Percentiles rank a stretch among this genome's conserved stretches.
phyloP scores from a whole-genome alignment of 2,329 filamentous ascomycete genomes.

The Trichoderma hamatum region DNA sequence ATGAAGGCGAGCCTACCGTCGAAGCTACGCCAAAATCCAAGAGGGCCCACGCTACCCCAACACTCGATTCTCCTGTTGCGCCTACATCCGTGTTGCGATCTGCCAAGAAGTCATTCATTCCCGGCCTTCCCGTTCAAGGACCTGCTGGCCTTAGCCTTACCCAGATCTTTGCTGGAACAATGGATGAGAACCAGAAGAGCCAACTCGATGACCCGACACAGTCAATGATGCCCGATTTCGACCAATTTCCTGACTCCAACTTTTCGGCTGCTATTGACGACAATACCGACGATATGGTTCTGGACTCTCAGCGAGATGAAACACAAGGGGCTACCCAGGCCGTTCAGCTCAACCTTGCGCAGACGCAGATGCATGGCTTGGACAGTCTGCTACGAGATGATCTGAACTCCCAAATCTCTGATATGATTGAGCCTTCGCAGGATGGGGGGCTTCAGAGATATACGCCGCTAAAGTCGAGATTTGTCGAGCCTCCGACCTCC shows the following conservation, averaged over 20 bases:
- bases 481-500: slow-evolving; percentile 65
- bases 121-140: slow-evolving; percentile 63
- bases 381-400: slow-evolving; percentile 57
- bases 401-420: slow-evolving; percentile 63
- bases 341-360: slow-evolving; percentile 60
- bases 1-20: slow-evolving; percentile 47
- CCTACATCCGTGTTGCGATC: slow-evolving; percentile 70
- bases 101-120: slow-evolving; percentile 70
- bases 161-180: slow-evolving; percentile 87
- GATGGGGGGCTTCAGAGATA: slow-evolving; percentile 76
- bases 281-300: slow-evolving; percentile 53
- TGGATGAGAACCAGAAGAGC: slow-evolving; percentile 65
- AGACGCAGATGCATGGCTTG: slow-evolving; percentile 62
- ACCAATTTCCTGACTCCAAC: slow-evolving; percentile 60
- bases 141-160: slow-evolving; percentile 74
- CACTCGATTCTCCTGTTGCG: slow-evolving; percentile 53
- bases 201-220: slow-evolving; percentile 41
- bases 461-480: slow-evolving; percentile 70
- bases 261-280: slow-evolving; percentile 64
- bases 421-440: slow-evolving; percentile 76
- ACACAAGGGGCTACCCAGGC: slow-evolving; percentile 46
- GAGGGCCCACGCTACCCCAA: slow-evolving; percentile 45
- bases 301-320: slow-evolving; percentile 48
- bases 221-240: slow-evolving; percentile 60
- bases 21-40: slow-evolving; percentile 56